Evolutionary conservation across 768 basidiomycete species (phyloP), one percentile per base, ranked within the genome.

Genomic region (Amyloporia xantha): DNA sequence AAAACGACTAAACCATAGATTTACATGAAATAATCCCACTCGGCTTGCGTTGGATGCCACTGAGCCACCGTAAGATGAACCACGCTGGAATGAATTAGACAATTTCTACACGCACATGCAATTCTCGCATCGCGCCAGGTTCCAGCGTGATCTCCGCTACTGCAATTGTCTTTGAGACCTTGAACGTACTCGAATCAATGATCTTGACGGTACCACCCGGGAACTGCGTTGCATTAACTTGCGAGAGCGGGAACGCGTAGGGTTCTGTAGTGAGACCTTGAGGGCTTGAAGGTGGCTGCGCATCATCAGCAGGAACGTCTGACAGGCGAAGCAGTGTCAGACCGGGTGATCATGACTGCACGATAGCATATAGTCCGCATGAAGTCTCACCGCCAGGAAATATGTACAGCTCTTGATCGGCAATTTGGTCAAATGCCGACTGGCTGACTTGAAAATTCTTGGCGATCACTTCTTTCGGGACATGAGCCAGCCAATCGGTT

Each of bases 21-120:
- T 24, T 53, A 79, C 79, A 82, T 47, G 73, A 72, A 78, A 61
- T 72, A 78, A 42, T 66, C 71, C 81, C 81, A 83, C 62, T 82
- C 81, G 47, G 78, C 75, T 60, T 78, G 66, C 11, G 75, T 81
- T 4, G 82, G 82, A 57, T 84, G 82, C 82, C 82, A 84, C 76
- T 81, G 48, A 7, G 46, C 17, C 39, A 41, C 15, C 28, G n/a
- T 43, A 4, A 28, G 28, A 59, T 47, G 11, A 24, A 13, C 17
- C 23, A 1, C 10, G 36, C 11, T 44, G 12, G 19, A 21, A 12
- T 20, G 28, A 46, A 33, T 7, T 12, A 37, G 5, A n/a, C 23
- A 33, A 23, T 12, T n/a, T 23, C 21, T 6, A 28, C 15, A 59
- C 72, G 55, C 61, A 77, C 77, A 62, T 81, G 80, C 48, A 82